Evolutionary conservation across 768 basidiomycete genomes (phyloP).

Genomic region (Pisolithus sp.): DNA sequence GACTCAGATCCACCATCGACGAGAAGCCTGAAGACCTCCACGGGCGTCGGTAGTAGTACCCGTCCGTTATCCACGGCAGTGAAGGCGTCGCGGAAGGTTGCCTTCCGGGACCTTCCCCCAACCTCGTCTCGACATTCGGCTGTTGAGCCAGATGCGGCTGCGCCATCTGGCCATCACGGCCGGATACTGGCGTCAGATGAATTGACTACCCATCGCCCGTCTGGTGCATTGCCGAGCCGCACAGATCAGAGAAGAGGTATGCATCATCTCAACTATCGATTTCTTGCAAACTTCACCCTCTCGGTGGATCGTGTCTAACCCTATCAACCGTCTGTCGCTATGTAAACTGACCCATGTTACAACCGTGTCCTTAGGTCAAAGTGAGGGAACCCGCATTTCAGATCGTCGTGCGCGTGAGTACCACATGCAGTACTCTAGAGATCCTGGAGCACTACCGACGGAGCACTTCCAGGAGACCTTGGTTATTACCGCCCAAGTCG

Average conservation of each 20-base stretch:
- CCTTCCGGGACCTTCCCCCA: constrained; percentile 5
- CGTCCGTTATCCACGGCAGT: background rate
- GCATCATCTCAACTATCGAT: background rate
- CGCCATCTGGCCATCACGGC: constrained; percentile 4
- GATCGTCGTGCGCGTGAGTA: background rate
- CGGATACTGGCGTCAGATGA: constrained; percentile 1
- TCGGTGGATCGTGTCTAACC: too few species aligned
- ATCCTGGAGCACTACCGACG: background rate
- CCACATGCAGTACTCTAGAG: background rate
- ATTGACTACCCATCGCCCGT: background rate
- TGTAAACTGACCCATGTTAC: background rate
- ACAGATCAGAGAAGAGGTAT: background rate
- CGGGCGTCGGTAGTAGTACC: too few species aligned
- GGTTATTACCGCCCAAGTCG: background rate
- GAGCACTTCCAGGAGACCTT: background rate
- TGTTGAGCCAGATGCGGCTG: background rate
- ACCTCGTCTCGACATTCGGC: constrained; percentile 5
- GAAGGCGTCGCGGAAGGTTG: constrained; percentile 10
- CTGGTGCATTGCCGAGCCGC: background rate
- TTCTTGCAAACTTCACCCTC: too few species aligned
- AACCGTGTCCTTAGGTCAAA: background rate
- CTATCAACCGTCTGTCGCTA: background rate
- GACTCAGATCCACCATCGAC: too few species aligned
- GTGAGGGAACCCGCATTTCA: background rate
- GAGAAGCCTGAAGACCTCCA: too few species aligned